These are phyloP conservation scores for Ascochyta rabiei DNA, from an alignment of 2,329 filamentous ascomycete species.

Conservation along the genomic window DNA sequence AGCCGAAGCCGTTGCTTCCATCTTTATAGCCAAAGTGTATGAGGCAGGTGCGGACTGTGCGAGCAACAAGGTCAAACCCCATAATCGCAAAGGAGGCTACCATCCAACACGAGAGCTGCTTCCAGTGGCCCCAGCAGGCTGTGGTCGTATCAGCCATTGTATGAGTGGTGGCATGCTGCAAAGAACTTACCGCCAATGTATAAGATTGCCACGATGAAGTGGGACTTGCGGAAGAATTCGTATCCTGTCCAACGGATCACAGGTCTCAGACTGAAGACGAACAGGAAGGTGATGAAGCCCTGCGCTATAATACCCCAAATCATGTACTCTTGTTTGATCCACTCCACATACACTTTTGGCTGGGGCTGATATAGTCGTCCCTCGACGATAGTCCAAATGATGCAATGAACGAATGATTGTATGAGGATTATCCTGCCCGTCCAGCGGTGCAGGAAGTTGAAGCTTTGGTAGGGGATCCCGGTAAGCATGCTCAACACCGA, in stretches of 20 bases:
- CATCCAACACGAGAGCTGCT: conserved; percentile 69
- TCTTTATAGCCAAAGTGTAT: conserved; percentile 64
- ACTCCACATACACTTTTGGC: conserved; percentile 61
- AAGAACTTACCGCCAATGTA: conserved; percentile 61
- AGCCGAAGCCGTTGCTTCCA: conserved; percentile 56
- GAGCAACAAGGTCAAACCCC: conserved; percentile 65
- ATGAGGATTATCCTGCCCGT: conserved; percentile 72
- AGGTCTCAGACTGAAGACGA: conserved; percentile 62
- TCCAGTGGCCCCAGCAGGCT: conserved; percentile 76
- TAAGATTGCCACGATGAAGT: conserved; percentile 72
- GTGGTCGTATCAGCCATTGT: neutral
- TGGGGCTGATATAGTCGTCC: conserved; percentile 71
- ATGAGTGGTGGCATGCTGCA: too few species aligned
- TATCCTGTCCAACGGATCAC: conserved; percentile 71
- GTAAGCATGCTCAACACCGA: conserved; percentile 71
- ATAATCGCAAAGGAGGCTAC: conserved; percentile 69
- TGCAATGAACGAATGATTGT: conserved; percentile 71
- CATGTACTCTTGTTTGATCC: conserved; percentile 69
- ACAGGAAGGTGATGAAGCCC: conserved; percentile 64
- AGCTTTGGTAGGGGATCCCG: conserved; percentile 69
- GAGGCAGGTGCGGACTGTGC: conserved; percentile 62
- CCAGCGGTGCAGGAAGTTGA: conserved; percentile 81
- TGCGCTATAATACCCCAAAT: conserved; percentile 75
- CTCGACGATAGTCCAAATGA: conserved; percentile 72
- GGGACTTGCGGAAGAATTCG: conserved; percentile 75